These are phyloP conservation scores for Papilionanthe hybrid DNA, from an alignment of 116 monocot genomes.

Conservation along the genomic window DNA sequence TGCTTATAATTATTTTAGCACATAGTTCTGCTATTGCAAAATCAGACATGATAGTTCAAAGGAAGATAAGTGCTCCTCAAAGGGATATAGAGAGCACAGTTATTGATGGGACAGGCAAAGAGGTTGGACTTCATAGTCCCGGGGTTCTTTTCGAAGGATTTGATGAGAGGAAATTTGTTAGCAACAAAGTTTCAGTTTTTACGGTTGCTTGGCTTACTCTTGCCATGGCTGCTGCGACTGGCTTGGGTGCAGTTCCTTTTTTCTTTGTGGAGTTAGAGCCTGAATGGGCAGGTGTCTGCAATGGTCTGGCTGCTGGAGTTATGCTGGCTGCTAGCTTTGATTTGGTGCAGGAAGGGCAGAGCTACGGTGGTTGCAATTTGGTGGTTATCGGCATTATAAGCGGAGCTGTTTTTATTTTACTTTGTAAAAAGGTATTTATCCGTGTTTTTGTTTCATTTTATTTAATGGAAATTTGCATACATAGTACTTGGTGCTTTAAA, in stretches of 20 bases:
- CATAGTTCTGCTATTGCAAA: slow-evolving; percentile 6
- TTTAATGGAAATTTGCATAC: too few relatives aligned
- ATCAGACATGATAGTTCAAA: slow-evolving; percentile 16
- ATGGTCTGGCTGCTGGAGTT: slow-evolving; percentile 94
- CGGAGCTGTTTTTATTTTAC: slow-evolving; percentile 87
- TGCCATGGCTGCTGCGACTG: slow-evolving; percentile 96
- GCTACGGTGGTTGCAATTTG: slow-evolving; percentile 59
- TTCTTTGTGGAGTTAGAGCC: slow-evolving; percentile 94
- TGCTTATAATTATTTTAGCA: slow-evolving; percentile 9
- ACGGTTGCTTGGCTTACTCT: slow-evolving; percentile 88
- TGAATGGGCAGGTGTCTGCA: slow-evolving; percentile 93
- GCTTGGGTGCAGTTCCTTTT: slow-evolving; percentile 90
- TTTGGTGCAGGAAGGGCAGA: slow-evolving; percentile 92
- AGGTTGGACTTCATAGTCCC: slow-evolving; percentile 29
- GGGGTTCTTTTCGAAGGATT: slow-evolving; percentile 22
- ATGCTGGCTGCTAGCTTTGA: slow-evolving; percentile 99
- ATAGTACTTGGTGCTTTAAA: too few relatives aligned
- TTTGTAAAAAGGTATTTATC: slow-evolving; percentile 81
- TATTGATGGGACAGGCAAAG: slow-evolving; percentile 51
- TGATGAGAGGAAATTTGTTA: slow-evolving; percentile 33
- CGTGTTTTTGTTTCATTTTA: not conserved
- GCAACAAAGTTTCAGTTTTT: slow-evolving; percentile 53
- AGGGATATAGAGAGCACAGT: slow-evolving; percentile 38
- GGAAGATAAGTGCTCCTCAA: slow-evolving; percentile 34
- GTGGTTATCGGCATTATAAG: slow-evolving; percentile 76